Conservation (phyloP, 371 early-diverging fungal species). For the Mucor irregularis region DNA sequence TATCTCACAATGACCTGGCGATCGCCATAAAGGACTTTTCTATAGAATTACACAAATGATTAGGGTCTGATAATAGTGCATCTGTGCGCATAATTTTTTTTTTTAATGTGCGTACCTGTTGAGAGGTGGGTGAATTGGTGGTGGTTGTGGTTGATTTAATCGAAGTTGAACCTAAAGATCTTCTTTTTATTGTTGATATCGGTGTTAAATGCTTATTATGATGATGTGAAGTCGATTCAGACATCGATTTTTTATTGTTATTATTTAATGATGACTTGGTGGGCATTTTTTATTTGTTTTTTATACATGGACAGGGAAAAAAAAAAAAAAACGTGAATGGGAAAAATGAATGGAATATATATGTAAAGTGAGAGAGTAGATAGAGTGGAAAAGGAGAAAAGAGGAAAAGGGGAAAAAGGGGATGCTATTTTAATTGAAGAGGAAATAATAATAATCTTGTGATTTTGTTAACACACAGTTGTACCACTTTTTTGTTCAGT, state of each 20-base stretch:
- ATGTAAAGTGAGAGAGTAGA: neutral
- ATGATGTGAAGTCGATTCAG: neutral
- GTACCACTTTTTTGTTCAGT: neutral
- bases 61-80: neutral
- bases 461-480: neutral
- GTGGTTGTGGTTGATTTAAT: slow-evolving; percentile 8
- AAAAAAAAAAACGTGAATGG: neutral
- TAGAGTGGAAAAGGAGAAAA: neutral
- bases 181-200: slow-evolving; percentile 1
- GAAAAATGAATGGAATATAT: neutral
- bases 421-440: too few species aligned
- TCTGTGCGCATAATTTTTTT: neutral
- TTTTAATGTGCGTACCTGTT: neutral
- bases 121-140: neutral
- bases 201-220: neutral
- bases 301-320: too few species aligned
- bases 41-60: neutral
- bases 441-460: slow-evolving; percentile 2
- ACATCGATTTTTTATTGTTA: slow-evolving; percentile 1
- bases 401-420: neutral
- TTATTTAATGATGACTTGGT: too few species aligned
- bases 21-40: slow-evolving; percentile 19
- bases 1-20: slow-evolving; percentile 30
- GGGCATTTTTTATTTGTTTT: slow-evolving; percentile 3
- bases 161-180: slow-evolving; percentile 3